These are phyloP conservation scores for Areca catechu DNA, from an alignment of 176 grass and related monocot genomes.

Conservation along the genomic window DNA sequence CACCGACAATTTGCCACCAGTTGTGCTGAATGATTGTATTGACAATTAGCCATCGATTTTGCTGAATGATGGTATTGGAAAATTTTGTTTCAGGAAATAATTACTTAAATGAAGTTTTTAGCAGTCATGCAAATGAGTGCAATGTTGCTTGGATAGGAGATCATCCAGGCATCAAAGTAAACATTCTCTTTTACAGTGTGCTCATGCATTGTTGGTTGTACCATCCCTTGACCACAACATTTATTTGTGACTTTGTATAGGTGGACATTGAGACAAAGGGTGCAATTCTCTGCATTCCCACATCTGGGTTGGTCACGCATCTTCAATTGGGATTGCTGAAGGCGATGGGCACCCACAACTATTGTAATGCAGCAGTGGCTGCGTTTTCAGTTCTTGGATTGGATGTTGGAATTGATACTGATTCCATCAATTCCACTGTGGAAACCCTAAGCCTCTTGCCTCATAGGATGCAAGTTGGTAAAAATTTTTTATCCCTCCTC, in stretches of 20 bases:
- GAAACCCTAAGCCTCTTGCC: conserved; percentile 1
- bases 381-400: conserved; percentile 12
- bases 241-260: not conserved
- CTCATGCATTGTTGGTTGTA: too few species aligned
- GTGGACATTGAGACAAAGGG: not conserved
- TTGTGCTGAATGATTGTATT: too few species aligned
- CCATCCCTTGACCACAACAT: not conserved
- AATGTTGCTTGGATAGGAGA: conserved; percentile 14
- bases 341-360: conserved; percentile 11
- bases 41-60: too few species aligned
- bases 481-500: not conserved
- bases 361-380: conserved; percentile 12
- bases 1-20: too few species aligned
- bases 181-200: too few species aligned
- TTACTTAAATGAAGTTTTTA: conserved; percentile 11
- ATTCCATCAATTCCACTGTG: conserved; percentile 8
- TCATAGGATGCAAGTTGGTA: conserved; percentile 17
- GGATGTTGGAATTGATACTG: conserved; percentile 11
- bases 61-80: too few species aligned
- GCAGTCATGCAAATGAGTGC: not conserved
- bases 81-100: conserved; percentile 3
- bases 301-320: not conserved
- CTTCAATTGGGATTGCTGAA: conserved; percentile 10
- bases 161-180: conserved; percentile 13
- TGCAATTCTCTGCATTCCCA: not conserved